Evolutionary conservation across 2,329 filamentous ascomycete species (phyloP).

Genomic region (Trichoderma polysporum): DNA sequence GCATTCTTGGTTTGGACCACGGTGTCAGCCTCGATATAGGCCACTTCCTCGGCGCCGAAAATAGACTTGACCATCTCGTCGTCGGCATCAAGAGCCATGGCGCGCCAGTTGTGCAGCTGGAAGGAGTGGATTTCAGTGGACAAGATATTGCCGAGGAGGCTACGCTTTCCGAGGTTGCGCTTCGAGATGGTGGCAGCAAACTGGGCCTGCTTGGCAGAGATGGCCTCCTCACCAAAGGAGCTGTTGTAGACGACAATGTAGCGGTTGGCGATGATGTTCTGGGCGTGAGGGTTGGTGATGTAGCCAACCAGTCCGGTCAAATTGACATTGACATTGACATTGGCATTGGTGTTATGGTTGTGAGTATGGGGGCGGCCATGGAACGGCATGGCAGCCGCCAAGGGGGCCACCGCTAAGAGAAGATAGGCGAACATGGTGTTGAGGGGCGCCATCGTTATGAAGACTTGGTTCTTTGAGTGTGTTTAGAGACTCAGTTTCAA

Average conservation of each 20-base stretch:
- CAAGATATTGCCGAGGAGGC: slow-evolving; percentile 46
- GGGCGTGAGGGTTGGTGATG: slow-evolving; percentile 50
- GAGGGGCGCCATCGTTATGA: slow-evolving; percentile 29
- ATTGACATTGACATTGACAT: slow-evolving; percentile 13
- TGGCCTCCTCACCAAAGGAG: slow-evolving; percentile 47
- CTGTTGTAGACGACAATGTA: slow-evolving; percentile 67
- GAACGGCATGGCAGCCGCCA: slow-evolving; percentile 31
- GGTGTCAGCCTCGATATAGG: slow-evolving; percentile 55
- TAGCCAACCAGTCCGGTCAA: slow-evolving; percentile 28
- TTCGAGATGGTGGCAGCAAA: slow-evolving; percentile 53
- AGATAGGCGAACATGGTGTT: slow-evolving; percentile 29
- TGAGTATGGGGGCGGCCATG: neutral
- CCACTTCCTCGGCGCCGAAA: slow-evolving; percentile 48
- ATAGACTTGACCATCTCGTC: slow-evolving; percentile 51
- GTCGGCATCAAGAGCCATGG: slow-evolving; percentile 53
- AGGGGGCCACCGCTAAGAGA: slow-evolving; percentile 27
- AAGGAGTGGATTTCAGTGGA: slow-evolving; percentile 49
- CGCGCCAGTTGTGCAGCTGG: slow-evolving; percentile 51
- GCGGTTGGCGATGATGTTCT: slow-evolving; percentile 52
- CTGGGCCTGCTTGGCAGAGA: slow-evolving; percentile 50
- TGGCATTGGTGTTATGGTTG: neutral
- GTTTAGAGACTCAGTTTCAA: neutral
- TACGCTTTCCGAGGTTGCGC: slow-evolving; percentile 56
- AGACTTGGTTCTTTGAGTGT: neutral
- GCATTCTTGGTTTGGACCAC: slow-evolving; percentile 42